Conservation (phyloP, 2,329 filamentous ascomycete species). For the Akanthomyces uredinophilus region DNA sequence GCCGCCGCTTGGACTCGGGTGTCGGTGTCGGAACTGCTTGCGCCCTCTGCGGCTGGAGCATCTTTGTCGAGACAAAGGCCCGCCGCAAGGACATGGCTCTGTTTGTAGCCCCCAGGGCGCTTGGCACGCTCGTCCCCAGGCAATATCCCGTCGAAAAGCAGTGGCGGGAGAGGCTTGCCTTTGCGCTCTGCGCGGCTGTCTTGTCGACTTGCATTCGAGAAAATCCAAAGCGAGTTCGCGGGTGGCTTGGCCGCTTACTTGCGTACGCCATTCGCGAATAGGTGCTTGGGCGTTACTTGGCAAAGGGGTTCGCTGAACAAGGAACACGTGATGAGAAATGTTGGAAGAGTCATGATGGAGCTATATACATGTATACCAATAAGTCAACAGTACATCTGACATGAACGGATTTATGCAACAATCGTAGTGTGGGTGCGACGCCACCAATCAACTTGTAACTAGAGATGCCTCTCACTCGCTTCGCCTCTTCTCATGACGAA, state of each 20-base stretch:
- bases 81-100: constrained; percentile 70
- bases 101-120: constrained; percentile 73
- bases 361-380: no score
- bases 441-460: no score
- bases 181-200: constrained; percentile 62
- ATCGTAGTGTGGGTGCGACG: no score
- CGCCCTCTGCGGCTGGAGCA: constrained; percentile 73
- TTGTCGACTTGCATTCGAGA: constrained; percentile 63
- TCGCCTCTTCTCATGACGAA: constrained; percentile 56
- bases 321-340: no score
- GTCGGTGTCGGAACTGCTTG: constrained; percentile 69
- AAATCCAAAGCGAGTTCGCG: constrained; percentile 57
- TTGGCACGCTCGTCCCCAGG: constrained; percentile 68
- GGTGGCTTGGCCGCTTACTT: constrained; percentile 60
- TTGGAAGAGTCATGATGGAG: no score
- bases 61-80: constrained; percentile 62
- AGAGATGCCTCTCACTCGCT: constrained; percentile 39
- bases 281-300: no score
- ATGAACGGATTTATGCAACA: no score
- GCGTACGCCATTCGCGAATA: constrained; percentile 38
- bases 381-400: no score
- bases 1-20: constrained; percentile 53
- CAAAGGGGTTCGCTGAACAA: no score
- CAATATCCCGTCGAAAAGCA: constrained; percentile 57
- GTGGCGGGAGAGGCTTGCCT: constrained; percentile 61